Conservation (phyloP, 83 land plant genomes). For the Diphasiastrum complanatum region DNA sequence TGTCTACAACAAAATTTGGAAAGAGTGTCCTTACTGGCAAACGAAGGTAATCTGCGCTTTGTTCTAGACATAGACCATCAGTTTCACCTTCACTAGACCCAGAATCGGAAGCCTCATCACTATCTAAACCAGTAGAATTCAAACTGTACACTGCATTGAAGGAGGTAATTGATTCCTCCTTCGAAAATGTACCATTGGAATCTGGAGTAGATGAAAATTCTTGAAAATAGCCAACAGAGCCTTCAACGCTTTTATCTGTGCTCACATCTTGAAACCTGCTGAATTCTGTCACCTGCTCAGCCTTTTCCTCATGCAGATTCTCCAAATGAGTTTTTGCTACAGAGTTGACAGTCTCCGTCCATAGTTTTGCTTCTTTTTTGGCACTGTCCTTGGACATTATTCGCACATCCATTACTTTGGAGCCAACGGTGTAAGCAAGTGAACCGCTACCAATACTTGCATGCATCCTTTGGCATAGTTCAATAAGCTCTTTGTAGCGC, state of each 20-base stretch:
- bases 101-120: background rate
- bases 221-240: too few relatives aligned
- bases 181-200: too few relatives aligned
- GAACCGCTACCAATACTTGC: constrained; percentile 81
- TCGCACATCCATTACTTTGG: constrained; percentile 83
- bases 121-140: background rate
- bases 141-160: too few relatives aligned
- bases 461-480: constrained; percentile 73
- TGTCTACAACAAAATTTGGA: background rate
- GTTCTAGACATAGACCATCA: background rate
- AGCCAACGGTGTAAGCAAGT: constrained; percentile 81
- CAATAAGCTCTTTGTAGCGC: constrained; percentile 57
- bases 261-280: too few relatives aligned
- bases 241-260: too few relatives aligned
- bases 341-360: constrained; percentile 24
- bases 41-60: background rate
- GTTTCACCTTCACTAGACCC: background rate
- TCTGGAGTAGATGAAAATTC: too few relatives aligned
- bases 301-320: constrained; percentile 1
- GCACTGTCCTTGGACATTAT: constrained; percentile 48
- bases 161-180: too few relatives aligned
- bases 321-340: constrained; percentile 21
- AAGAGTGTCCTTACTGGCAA: background rate
- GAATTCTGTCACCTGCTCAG: constrained; percentile 17
- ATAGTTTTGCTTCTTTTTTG: constrained; percentile 28